Evolutionary conservation across 805 yeast species (phyloP), one percentile per base, ranked within the genome.

Genomic region (Candida corydali): DNA sequence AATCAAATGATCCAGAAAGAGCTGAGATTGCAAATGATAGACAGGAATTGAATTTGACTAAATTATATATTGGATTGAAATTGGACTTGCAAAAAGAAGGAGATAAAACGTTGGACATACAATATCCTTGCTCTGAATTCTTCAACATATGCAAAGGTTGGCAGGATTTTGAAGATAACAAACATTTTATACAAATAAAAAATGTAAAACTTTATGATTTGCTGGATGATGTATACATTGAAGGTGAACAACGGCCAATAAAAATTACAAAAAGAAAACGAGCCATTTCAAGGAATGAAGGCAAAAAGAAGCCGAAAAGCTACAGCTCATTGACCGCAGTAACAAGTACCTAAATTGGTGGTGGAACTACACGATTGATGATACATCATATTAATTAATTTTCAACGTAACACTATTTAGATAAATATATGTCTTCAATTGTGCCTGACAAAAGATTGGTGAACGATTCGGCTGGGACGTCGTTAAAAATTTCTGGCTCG

Each of bases 101-200:
- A 24, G 63, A 30, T 8, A 47, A 44, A 30, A 77, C 79, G 47
- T 70, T 89, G 47, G 96, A 89, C 53, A 81, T 91, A 37, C 94
- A 85, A 50, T 76, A 82, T 46, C 96, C 96, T 14, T 89, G 98
- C 55, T 74, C 86, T 15, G 98, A 93, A 42, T 93, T 91, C 57
- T 87, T 76, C 62, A 80, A 74, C 29, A 61, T 86, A 6, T 86
- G 97, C 59, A 80, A 86, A 45, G 72, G 77, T 23, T 86, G 91
- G 78, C 69, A 70, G 15, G 69, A 70, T 26, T 93, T 76, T 50
- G 75, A 82, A 46, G 82, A 77, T 36, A 75, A 77, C 29, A 59
- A 70, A 8, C 70, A 79, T 50, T 66, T 78, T 17, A 67, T 91
- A 42, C 49, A 81, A 79, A 52, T 85, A 78, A 50, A 86, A 83